These are phyloP conservation scores for Trametes cubensis DNA, from an alignment of 768 basidiomycete species.

Conservation along the genomic window DNA sequence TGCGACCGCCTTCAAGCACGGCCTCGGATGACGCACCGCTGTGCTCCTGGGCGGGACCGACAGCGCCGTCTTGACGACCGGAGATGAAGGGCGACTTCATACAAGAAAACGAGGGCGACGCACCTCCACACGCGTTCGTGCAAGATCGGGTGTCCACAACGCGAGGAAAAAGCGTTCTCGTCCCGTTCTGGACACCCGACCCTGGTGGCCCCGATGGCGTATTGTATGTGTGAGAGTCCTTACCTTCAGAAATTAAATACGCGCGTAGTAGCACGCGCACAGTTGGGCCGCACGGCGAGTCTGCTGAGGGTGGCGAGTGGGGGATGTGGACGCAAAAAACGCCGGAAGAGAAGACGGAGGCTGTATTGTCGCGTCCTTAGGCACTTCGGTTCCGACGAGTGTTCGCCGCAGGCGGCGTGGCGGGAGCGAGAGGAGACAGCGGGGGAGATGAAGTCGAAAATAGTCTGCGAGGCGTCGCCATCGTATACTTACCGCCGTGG, in stretches of 20 bases:
- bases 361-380: neutral
- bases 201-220: neutral
- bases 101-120: neutral
- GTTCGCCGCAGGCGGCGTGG: neutral
- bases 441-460: slow-evolving; percentile 7
- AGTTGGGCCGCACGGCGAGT: neutral
- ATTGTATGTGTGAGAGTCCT: slow-evolving; percentile 8
- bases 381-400: slow-evolving; percentile 4
- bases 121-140: slow-evolving; percentile 5
- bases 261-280: slow-evolving; percentile 2
- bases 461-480: neutral
- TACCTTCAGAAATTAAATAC: neutral
- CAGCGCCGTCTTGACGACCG: slow-evolving; percentile 18
- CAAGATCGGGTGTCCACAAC: slow-evolving; percentile 10
- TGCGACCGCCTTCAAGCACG: neutral
- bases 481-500: neutral
- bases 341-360: neutral
- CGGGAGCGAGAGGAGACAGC: slow-evolving; percentile 1
- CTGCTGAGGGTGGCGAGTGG: neutral
- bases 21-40: neutral
- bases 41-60: slow-evolving; percentile 7
- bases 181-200: slow-evolving; percentile 7
- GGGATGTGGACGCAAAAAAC: neutral
- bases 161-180: slow-evolving; percentile 10
- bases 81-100: slow-evolving; percentile 10